phyloP scores from a whole-genome alignment of 179 eudicot genomes.

The Beta corolliflora region DNA sequence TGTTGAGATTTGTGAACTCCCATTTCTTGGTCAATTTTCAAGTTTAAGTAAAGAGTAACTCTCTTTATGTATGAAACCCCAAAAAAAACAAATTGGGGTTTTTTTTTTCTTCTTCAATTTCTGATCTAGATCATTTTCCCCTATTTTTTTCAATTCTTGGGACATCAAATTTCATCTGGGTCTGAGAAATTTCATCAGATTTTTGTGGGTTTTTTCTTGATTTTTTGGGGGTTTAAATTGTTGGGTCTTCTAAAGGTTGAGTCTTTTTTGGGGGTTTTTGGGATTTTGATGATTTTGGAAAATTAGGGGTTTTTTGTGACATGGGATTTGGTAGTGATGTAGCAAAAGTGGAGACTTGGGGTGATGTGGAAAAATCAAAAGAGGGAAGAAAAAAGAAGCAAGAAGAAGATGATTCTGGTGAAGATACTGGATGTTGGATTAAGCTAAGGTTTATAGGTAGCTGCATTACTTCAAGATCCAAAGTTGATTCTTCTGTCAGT shows the following conservation, averaged over 20 bases:
- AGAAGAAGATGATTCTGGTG: conserved; percentile 41
- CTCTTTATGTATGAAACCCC: conserved; percentile 15
- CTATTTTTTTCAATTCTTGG: conserved; percentile 15
- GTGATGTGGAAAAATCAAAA: conserved; percentile 47
- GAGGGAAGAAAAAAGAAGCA: conserved; percentile 42
- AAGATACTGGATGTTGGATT: conserved; percentile 60
- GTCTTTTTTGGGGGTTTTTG: conserved; percentile 30
- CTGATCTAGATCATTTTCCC: conserved; percentile 36
- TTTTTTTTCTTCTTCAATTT: conserved; percentile 8
- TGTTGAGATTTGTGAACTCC: conserved; percentile 32
- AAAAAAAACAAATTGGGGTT: not conserved
- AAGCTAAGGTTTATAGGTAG: conserved; percentile 52
- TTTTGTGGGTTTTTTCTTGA: conserved; percentile 27
- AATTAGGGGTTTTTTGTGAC: conserved; percentile 27
- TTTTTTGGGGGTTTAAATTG: conserved; percentile 12
- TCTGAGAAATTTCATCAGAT: conserved; percentile 27
- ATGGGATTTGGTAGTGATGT: conserved; percentile 47
- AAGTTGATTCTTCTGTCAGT: conserved; percentile 57
- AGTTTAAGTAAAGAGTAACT: conserved; percentile 16
- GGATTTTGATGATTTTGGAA: conserved; percentile 29
- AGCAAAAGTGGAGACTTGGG: conserved; percentile 49
- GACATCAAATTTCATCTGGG: conserved; percentile 36
- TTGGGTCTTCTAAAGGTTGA: conserved; percentile 18
- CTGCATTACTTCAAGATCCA: conserved; percentile 66
- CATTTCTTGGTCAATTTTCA: conserved; percentile 30